Conservation (phyloP, 352 stramenopile species). For the Aphanomyces invadans region DNA sequence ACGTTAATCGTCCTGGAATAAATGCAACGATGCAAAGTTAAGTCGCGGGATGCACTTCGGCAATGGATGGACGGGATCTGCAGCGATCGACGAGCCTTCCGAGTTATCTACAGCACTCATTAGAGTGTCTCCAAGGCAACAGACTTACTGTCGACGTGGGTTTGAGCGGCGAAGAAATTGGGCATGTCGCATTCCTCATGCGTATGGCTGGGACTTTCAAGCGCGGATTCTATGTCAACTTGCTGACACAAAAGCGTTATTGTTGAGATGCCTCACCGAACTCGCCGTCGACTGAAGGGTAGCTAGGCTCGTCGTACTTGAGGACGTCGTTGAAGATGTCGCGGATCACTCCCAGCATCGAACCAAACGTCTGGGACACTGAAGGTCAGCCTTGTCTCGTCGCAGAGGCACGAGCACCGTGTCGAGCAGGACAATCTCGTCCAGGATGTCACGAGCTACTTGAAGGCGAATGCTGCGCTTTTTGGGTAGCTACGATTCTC, state of each 20-base stretch:
- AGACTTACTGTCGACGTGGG: background rate
- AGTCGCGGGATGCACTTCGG: constrained; percentile 39
- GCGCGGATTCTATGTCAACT: no score
- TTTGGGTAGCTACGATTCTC: background rate
- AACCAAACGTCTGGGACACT: constrained; percentile 37
- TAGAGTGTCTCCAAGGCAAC: background rate
- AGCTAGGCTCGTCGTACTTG: no score
- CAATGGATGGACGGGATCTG: background rate
- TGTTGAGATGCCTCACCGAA: constrained; percentile 17
- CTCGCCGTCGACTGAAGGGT: background rate
- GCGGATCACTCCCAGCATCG: constrained; percentile 45
- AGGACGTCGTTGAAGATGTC: constrained; percentile 55
- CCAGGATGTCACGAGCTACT: constrained; percentile 29
- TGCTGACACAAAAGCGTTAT: background rate
- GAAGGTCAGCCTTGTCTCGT: background rate
- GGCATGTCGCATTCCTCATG: background rate
- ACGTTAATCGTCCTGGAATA: constrained; percentile 40
- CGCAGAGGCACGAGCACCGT: constrained; percentile 33
- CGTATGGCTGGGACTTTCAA: background rate
- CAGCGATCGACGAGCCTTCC: background rate
- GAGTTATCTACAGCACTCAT: background rate
- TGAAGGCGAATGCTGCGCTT: background rate
- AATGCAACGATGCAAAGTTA: constrained; percentile 40
- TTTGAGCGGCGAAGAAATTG: background rate
- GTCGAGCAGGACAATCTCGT: constrained; percentile 50